Conservation (phyloP, 2,329 filamentous ascomycete species). For the Aspergillus fischeri region DNA sequence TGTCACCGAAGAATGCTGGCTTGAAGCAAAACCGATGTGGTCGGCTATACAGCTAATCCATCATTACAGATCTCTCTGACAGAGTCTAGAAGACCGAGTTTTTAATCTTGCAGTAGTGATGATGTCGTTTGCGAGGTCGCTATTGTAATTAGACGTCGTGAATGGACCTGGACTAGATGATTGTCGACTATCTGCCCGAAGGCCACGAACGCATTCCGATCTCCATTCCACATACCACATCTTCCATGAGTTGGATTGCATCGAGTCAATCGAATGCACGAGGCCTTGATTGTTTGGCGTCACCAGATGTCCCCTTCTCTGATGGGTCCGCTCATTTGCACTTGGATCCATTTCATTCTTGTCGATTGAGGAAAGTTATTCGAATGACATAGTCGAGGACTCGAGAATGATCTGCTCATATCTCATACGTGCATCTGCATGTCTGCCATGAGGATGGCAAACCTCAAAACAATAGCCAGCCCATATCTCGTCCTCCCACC, state of each 20-base stretch:
- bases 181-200: not conserved
- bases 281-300: not conserved
- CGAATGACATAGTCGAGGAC: not conserved
- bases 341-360: not conserved
- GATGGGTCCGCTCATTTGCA: not conserved
- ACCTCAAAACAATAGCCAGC: not conserved
- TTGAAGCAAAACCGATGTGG: not conserved
- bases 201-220: not conserved
- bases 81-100: not conserved
- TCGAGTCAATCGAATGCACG: not conserved
- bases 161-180: not conserved
- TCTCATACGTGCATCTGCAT: not conserved
- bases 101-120: not conserved
- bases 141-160: not conserved
- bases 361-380: not conserved
- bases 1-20: not conserved
- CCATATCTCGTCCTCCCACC: not conserved
- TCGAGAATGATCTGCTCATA: not conserved
- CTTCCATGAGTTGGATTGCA: not conserved
- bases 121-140: not conserved
- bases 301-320: not conserved
- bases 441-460: not conserved
- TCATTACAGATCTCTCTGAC: not conserved
- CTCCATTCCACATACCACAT: conserved; percentile 9
- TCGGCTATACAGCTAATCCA: not conserved